Base-by-base conservation (phyloP, 1,284 basidiomycete genomes). In the Cutaneotrichosporon sp. region DNA sequence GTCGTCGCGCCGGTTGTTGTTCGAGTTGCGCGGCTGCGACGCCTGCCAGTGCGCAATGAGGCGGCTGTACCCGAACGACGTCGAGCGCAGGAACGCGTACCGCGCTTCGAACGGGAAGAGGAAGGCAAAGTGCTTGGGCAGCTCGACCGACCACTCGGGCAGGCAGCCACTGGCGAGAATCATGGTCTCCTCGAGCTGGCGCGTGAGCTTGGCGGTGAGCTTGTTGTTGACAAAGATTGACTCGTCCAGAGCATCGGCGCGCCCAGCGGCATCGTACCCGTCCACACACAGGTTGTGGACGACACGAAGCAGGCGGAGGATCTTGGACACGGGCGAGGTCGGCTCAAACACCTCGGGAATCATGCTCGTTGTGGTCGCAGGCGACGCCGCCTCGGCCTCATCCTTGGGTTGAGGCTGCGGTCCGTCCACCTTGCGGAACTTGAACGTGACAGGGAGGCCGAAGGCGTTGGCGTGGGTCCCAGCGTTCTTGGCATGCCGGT, bases 121-220 rank as follows among this genome's bases (percentile, higher is more conserved):
- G 84, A 98, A 98, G 0, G 94, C 87, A 80, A 96, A 97, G 64
- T 90, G 84, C 63, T 88, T 87, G 1, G 94, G 92, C 9, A 99
- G 81, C 70, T 97, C 92, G 37, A 89, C 78, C 1, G 93, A 90
- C 96, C 96, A 99, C 60, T 91, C 90, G 1, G 96, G 96, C 12
- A 98, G 78, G 74, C 93, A 97, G 38, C 88, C 88, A 63, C 93
- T 90, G 50, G 94, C 96, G 37, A 98, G 88, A 60, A 99, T 94
- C 90, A 98, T 96, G 0, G 91, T 90, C 73, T 99, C 96, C 65
- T 98, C 94, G 35, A 99, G 75, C 72, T 98, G 96, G 37, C 96
- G 83, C n/a, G 91, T 93, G 35, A 99, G 81, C 75, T 99, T 98
- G 20, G 96, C 96, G 1, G 92, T 93, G 42, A 99, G 78, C 76